Evolutionary conservation across 164 flowering plant species (phyloP).

Genomic region (Piper betle): DNA sequence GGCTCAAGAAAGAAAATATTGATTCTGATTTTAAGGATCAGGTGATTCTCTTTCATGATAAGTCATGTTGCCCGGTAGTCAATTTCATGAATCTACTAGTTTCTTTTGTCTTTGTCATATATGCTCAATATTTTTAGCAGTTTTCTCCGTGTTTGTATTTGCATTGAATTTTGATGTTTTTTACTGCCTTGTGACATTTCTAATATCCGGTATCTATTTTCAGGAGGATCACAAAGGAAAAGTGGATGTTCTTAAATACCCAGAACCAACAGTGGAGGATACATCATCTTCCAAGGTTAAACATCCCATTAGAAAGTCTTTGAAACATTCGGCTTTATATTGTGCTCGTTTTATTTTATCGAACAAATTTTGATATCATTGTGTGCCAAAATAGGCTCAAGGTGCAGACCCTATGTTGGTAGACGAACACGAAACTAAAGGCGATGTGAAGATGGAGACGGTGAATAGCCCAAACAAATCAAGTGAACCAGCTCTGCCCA

Average conservation of each 20-base stretch:
- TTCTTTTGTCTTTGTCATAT: background rate
- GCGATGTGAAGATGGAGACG: conserved; percentile 6
- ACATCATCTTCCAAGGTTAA: conserved; percentile 27
- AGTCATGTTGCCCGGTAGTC: background rate
- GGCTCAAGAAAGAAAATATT: conserved; percentile 29
- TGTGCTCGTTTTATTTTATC: background rate
- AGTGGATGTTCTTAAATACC: conserved; percentile 20
- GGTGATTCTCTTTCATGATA: conserved; percentile 20
- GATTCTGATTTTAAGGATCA: conserved; percentile 39
- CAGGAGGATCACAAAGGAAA: conserved; percentile 34
- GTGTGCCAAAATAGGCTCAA: conserved; percentile 15
- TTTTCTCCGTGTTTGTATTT: background rate
- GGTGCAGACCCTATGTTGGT: conserved; percentile 15
- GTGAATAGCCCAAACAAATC: conserved; percentile 16
- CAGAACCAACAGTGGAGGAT: conserved; percentile 18
- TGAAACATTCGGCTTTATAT: background rate
- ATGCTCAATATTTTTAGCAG: background rate
- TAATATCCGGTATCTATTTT: background rate
- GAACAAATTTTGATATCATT: background rate
- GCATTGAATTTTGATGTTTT: background rate
- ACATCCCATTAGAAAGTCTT: background rate
- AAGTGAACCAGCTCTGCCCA: background rate
- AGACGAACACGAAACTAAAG: conserved; percentile 16
- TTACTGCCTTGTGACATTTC: too few species aligned
- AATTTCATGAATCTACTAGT: background rate